phyloP scores from a whole-genome alignment of 1,284 basidiomycete genomes.

The Boletus subluridellus region DNA sequence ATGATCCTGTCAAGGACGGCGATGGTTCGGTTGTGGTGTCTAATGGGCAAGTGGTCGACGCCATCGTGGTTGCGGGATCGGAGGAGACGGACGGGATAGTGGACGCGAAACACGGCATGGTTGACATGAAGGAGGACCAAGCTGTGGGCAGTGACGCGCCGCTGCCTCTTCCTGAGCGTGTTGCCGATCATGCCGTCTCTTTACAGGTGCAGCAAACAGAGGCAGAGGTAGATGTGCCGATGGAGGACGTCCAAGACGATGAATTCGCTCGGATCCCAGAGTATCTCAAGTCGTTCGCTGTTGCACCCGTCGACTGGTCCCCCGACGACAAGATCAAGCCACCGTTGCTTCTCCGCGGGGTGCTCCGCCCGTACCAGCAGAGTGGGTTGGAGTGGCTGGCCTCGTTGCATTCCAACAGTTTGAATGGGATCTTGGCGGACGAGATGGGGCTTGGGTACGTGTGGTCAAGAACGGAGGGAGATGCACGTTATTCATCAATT shows the following conservation, averaged over 20 bases:
- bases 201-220: conserved; percentile 4
- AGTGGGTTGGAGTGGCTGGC: conserved; percentile 95
- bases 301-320: conserved; percentile 65
- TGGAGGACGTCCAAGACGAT: conserved; percentile 19
- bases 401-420: conserved; percentile 78
- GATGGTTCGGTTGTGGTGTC: neutral
- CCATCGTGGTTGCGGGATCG: neutral
- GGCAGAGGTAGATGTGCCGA: conserved; percentile 4
- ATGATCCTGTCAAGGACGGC: conserved; percentile 22
- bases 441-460: conserved; percentile 89
- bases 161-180: neutral
- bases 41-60: neutral
- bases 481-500: conserved; percentile 2
- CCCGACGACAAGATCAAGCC: conserved; percentile 58
- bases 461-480: neutral
- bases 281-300: conserved; percentile 64
- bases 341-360: conserved; percentile 83
- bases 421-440: conserved; percentile 92
- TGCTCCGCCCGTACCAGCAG: conserved; percentile 91
- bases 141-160: neutral
- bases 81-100: neutral
- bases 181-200: neutral
- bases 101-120: neutral
- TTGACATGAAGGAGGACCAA: neutral
- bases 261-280: conserved; percentile 43